Base-by-base conservation (phyloP, 768 basidiomycete species). In the Auricularia cornea region DNA sequence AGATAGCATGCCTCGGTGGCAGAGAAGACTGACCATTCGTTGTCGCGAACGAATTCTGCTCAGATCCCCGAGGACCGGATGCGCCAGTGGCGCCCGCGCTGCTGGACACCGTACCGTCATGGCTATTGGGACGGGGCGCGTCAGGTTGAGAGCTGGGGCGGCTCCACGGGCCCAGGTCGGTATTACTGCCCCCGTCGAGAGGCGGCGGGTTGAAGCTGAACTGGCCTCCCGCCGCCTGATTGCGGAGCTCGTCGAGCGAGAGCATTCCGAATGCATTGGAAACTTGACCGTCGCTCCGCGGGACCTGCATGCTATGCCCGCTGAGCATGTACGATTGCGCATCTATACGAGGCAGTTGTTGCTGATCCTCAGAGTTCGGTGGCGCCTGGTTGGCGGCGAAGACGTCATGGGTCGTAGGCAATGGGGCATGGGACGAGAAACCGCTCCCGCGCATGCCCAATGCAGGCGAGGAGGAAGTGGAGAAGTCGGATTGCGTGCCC, bases 231-330 rank as follows among this genome's bases (percentile, higher is more conserved):
- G 31, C 52, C 52, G 31, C 52, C 52, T 38, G 56, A 33, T 57
- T 57, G 26, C 54, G 26, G 8, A 57, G 83, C 69, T 92, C 90
- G 63, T 90, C 89, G 60, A 92, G 79, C 23, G 84, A 84, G 85
- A 92, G 83, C 60, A 87, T 78, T 8, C 88, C 90, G 70, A 92
- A 91, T 1, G 85, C 86, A 28, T 80, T 81, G 3, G 81, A 83
- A 68, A 88, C 82, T 1, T 75, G 78, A 30, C 75, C 77, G 63
- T 81, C 78, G 23, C 70, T 66, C 31, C 62, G 12, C 5, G 54
- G 26, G 11, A 28, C 26, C 28, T 57, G 54, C 54, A 48, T 48
- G 44, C 20, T 48, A 23, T 30, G 62, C 35, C 64, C n/a, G n/a
- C n/a, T 66, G 38, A 29, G 26, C n/a, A 31, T 65, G 33, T 14